Percentiles rank a stretch among this genome's conserved stretches.
phyloP scores from a whole-genome alignment of 2,329 filamentous ascomycete species.

The Trichoderma simmonsii region DNA sequence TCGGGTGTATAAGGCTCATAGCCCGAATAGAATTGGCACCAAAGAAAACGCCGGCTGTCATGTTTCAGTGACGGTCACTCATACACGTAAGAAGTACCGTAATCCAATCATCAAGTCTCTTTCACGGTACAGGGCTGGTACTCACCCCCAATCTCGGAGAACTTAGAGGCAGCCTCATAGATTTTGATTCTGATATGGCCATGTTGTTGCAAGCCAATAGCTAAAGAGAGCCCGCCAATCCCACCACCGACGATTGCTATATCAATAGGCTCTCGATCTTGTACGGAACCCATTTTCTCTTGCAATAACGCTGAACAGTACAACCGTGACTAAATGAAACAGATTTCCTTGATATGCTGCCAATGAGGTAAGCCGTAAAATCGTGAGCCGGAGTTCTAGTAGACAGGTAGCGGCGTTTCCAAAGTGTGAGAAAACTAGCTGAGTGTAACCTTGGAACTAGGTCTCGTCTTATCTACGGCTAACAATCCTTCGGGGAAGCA shows the following conservation, averaged over 20 bases:
- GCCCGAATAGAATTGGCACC: constrained; percentile 54
- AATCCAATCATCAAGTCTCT: not conserved
- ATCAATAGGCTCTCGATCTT: not conserved
- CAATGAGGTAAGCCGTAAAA: not conserved
- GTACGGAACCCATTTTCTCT: not conserved
- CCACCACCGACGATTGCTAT: constrained; percentile 59
- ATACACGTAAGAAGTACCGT: not conserved
- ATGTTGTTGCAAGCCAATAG: constrained; percentile 43
- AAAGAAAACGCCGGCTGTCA: constrained; percentile 49
- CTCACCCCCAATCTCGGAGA: constrained; percentile 51
- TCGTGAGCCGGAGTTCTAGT: not conserved
- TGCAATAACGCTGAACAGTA: not conserved
- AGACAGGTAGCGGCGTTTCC: not conserved
- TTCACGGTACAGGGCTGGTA: not conserved
- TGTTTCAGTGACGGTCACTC: not conserved
- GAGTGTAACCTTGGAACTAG: not conserved
- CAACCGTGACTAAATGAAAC: not conserved
- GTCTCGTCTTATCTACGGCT: not conserved
- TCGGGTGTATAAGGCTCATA: constrained; percentile 51
- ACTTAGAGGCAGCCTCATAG: constrained; percentile 54
- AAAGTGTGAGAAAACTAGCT: not conserved
- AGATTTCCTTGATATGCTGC: not conserved
- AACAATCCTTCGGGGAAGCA: not conserved
- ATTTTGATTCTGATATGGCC: constrained; percentile 39
- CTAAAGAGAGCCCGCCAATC: constrained; percentile 54